Percentiles rank a stretch among this genome's conserved stretches.
Evolutionary conservation across 495 filamentous ascomycete genomes (phyloP).

Genomic region (Penicillium chermesinum): DNA sequence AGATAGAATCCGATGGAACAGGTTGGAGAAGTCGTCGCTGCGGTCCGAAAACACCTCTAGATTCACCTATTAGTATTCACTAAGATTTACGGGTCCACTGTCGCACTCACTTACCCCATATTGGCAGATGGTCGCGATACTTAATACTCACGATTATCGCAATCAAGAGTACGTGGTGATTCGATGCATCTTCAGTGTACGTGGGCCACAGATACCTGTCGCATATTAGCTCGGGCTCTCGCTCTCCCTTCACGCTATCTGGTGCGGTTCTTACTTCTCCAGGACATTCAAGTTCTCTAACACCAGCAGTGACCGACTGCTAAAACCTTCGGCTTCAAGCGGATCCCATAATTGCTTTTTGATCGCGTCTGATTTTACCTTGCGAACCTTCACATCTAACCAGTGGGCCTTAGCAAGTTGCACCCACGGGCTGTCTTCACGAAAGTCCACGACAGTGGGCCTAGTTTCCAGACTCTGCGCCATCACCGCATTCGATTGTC

Average conservation of each 20-base stretch:
- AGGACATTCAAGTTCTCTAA: slow-evolving; percentile 88
- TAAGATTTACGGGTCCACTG: not conserved
- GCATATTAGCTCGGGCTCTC: slow-evolving; percentile 24
- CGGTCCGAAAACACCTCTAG: slow-evolving; percentile 70
- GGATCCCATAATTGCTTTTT: slow-evolving; percentile 89
- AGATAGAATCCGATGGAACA: slow-evolving; percentile 86
- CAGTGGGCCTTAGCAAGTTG: slow-evolving; percentile 80
- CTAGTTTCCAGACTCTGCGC: slow-evolving; percentile 47
- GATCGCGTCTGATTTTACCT: slow-evolving; percentile 78
- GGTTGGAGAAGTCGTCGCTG: slow-evolving; percentile 75
- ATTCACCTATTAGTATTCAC: slow-evolving; percentile 14
- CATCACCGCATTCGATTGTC: slow-evolving; percentile 38
- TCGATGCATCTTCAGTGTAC: slow-evolving; percentile 82
- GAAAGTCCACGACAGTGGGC: slow-evolving; percentile 61
- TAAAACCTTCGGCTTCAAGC: slow-evolving; percentile 74
- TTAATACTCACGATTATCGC: slow-evolving; percentile 83
- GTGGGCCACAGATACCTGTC: slow-evolving; percentile 87
- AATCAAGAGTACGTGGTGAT: slow-evolving; percentile 84
- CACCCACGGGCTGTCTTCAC: slow-evolving; percentile 76
- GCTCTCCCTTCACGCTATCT: too few species aligned
- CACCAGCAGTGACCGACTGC: slow-evolving; percentile 68
- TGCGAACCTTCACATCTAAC: slow-evolving; percentile 65
- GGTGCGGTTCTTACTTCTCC: slow-evolving; percentile 61
- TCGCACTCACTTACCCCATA: slow-evolving; percentile 62
- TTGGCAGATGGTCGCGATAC: slow-evolving; percentile 75